Base-by-base conservation (phyloP, 345 rosid genomes). In the Aquilaria yunnanensis region DNA sequence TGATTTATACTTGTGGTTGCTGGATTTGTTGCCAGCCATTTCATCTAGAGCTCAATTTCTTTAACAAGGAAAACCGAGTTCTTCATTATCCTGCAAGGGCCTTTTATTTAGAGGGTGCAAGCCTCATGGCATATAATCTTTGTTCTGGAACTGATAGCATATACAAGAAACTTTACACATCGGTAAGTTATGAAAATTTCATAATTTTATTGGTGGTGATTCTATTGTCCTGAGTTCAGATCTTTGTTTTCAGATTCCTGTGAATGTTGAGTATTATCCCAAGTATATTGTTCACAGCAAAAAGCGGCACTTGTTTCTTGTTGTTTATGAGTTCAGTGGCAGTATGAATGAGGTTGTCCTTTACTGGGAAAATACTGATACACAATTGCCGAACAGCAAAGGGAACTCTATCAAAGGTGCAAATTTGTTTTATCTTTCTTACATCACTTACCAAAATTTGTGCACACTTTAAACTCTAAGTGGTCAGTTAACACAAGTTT, bases 11-110 rank as follows among this genome's bases (percentile, higher is more conserved):
- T 72, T 81, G 71, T 77, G 64, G 51, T 57, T 67, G 53, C 54
- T 63, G 67, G 60, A 64, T 74, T 73, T 33, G 29, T 75, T 79
- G 72, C 72, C 90, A 94, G 99, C 97, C 96, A 66, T 80, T 88
- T 75, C 97, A 90, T 73, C 70, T 94, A 96, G 99, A 90, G 85
- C 85, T 94, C 68, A 94, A 94, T 85, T 88, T 90, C 79, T 94
- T 94, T 68, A 90, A 84, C 71, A 88, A 77, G 76, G 95, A 88
- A 80, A 94, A 85, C 69, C 79, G 99, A 69, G 85, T 94, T 57
- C 96, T 94, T 74, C 97, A 94, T 73, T 94, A 90, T 73, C 99
- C 99, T 74, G 84, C 78, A 65, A 85, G 96, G 70, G 91, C 92
- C 56, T 90, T 94, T 70, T 94, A 86, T 72, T 73, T 94, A 43